These are phyloP conservation scores for Russula sp. DNA, from an alignment of 768 basidiomycete species.

Conservation along the genomic window DNA sequence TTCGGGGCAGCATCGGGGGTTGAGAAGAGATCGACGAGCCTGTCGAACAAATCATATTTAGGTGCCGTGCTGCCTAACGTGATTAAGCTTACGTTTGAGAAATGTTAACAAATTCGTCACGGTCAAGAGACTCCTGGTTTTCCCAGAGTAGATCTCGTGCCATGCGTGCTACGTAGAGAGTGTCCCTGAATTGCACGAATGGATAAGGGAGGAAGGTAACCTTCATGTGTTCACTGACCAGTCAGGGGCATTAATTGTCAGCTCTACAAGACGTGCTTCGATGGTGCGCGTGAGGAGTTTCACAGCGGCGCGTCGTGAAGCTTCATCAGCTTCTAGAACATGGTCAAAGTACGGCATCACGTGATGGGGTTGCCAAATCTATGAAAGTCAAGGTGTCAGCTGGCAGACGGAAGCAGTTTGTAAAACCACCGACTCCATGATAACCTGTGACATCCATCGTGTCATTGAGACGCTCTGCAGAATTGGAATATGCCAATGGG, in stretches of 20 bases:
- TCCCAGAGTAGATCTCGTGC: conserved; percentile 93
- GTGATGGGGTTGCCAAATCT: conserved; percentile 84
- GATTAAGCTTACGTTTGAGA: conserved; percentile 78
- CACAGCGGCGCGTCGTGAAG: conserved; percentile 71
- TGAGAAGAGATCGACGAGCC: conserved; percentile 85
- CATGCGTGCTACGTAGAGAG: conserved; percentile 86
- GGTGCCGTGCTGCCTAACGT: conserved; percentile 6
- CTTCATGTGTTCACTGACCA: conserved; percentile 56
- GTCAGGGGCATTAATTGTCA: conserved; percentile 89
- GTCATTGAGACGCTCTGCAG: conserved; percentile 1
- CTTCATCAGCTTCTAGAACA: conserved; percentile 68
- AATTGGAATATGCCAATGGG: background rate
- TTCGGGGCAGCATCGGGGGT: conserved; percentile 59
- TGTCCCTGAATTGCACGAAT: conserved; percentile 61
- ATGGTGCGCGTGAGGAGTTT: conserved; percentile 80
- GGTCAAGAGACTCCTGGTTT: conserved; percentile 66
- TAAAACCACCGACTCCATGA: conserved; percentile 60
- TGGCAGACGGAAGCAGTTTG: background rate
- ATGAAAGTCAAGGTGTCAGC: conserved; percentile 20
- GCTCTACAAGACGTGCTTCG: conserved; percentile 63
- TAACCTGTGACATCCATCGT: conserved; percentile 45
- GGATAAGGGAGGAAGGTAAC: background rate
- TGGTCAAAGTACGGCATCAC: conserved; percentile 72
- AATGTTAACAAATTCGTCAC: conserved; percentile 78
- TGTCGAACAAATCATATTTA: conserved; percentile 37